Evolutionary conservation across 2,329 filamentous ascomycete species (phyloP), one percentile per base, ranked within the genome.

Genomic region (Fusarium sulawesiense): DNA sequence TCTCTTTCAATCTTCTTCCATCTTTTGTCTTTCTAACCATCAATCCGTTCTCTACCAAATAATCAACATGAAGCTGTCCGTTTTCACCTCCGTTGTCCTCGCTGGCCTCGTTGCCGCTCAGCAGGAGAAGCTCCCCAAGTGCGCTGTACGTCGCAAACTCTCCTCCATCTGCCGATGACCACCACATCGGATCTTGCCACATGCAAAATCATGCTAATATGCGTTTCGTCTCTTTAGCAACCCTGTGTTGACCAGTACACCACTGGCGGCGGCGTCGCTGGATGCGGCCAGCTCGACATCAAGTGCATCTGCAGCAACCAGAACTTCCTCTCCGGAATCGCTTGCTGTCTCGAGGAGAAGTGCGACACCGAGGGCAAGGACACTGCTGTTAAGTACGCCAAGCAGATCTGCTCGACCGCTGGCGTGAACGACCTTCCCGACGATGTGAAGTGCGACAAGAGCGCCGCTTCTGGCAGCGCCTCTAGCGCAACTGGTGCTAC

Each of bases 231-330:
- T 41, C 10, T 53, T n/a, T 63, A 81, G 76, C 76, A 74, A 66
- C 56, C 62, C 8, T 82, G 80, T 67, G 75, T 82, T 37, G 70
- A 60, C 64, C 56, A 78, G 50, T 80, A 75, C 74, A 79, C 78
- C 27, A 72, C 67, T 25, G 78, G 78, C 45, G 70, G 56, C 21
- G 68, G 70, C 41, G 80, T 83, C 56, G 80, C 76, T 53, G 80
- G 78, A 68, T 84, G 82, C 75, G 73, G 71, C 29, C 64, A 74
- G 46, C 68, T 80, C 72, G 80, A 83, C 75, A 75, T 82, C 62
- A 73, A 68, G 56, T 84, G 82, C 75, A 77, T 83, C 73, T 84
- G 82, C 78, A 74, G 71, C 73, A 82, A 82, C 77, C 49, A 70
- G 48, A 57, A 76, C 45, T 83, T 83, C 78, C 76, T 84, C 58